Conservation (phyloP, 257 asterid genomes). For the Thymus quinquecostatus region DNA sequence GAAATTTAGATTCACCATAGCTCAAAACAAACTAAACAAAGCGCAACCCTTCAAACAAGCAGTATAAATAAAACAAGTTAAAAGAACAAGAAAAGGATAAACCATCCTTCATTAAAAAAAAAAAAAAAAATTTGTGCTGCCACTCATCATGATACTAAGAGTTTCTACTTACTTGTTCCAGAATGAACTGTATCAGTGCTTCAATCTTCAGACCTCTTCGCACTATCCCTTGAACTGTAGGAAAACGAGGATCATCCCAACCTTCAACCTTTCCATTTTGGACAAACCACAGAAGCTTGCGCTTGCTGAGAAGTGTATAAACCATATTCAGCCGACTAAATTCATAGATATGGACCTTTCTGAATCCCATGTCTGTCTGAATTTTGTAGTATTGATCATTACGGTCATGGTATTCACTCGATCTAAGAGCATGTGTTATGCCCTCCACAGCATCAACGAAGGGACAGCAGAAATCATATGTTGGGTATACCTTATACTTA, state of each 20-base stretch:
- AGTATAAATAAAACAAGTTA: no score
- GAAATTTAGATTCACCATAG: constrained; percentile 22
- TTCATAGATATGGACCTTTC: constrained; percentile 77
- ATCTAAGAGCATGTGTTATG: constrained; percentile 91
- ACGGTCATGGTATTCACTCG: constrained; percentile 96
- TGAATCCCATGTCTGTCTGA: constrained; percentile 92
- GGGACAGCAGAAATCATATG: constrained; percentile 96
- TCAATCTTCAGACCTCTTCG: constrained; percentile 90
- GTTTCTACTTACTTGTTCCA: constrained; percentile 74
- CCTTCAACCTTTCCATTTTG: constrained; percentile 94
- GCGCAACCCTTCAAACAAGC: not conserved
- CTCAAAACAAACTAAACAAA: constrained; percentile 12
- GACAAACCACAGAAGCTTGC: constrained; percentile 98
- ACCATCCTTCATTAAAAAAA: not conserved
- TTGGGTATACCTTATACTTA: constrained; percentile 78
- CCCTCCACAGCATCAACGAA: constrained; percentile 93
- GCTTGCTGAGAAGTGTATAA: constrained; percentile 96
- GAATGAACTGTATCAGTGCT: constrained; percentile 86
- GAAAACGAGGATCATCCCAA: constrained; percentile 99
- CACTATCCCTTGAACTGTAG: constrained; percentile 97
- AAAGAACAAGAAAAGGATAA: not conserved
- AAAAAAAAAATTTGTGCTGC: not conserved
- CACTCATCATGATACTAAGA: not conserved
- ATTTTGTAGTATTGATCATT: constrained; percentile 90
- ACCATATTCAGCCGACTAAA: constrained; percentile 94